These are phyloP conservation scores for Adansonia digitata DNA, from an alignment of 345 rosid genomes.

Conservation along the genomic window DNA sequence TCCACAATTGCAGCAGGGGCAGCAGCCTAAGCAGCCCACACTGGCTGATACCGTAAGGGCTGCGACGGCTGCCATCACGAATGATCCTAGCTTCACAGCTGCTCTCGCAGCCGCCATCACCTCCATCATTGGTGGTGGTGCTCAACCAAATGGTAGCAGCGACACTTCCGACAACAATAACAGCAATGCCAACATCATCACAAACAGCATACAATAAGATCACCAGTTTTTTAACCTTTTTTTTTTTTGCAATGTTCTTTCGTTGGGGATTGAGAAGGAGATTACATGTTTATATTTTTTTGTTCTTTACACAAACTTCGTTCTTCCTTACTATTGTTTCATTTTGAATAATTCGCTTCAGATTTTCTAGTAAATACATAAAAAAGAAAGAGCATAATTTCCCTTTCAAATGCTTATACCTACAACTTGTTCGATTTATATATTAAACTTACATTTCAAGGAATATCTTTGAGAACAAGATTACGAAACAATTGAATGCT, in stretches of 20 bases:
- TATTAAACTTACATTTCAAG: too few relatives aligned
- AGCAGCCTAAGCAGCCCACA: slow-evolving; percentile 27
- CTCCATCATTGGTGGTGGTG: slow-evolving; percentile 57
- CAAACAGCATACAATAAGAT: slow-evolving; percentile 14
- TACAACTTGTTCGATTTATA: too few relatives aligned
- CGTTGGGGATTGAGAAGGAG: too few relatives aligned
- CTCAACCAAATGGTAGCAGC: slow-evolving; percentile 26
- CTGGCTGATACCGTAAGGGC: slow-evolving; percentile 56
- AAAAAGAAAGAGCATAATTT: background rate
- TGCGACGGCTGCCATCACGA: slow-evolving; percentile 79
- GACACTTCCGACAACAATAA: slow-evolving; percentile 18
- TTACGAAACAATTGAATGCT: too few relatives aligned
- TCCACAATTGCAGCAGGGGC: slow-evolving; percentile 20
- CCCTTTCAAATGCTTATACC: background rate
- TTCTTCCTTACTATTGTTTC: slow-evolving; percentile 24
- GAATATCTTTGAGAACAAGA: too few relatives aligned
- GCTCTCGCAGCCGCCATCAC: slow-evolving; percentile 87
- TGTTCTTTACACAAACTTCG: too few relatives aligned
- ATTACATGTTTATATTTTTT: too few relatives aligned
- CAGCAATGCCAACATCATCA: slow-evolving; percentile 17
- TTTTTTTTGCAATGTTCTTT: too few relatives aligned
- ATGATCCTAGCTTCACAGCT: slow-evolving; percentile 88
- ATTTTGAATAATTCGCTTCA: slow-evolving; percentile 10
- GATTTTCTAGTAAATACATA: too few relatives aligned
- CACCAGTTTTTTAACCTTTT: slow-evolving; percentile 12